These are phyloP conservation scores for Priceomyces medius DNA, from an alignment of 805 yeast species.

Conservation along the genomic window DNA sequence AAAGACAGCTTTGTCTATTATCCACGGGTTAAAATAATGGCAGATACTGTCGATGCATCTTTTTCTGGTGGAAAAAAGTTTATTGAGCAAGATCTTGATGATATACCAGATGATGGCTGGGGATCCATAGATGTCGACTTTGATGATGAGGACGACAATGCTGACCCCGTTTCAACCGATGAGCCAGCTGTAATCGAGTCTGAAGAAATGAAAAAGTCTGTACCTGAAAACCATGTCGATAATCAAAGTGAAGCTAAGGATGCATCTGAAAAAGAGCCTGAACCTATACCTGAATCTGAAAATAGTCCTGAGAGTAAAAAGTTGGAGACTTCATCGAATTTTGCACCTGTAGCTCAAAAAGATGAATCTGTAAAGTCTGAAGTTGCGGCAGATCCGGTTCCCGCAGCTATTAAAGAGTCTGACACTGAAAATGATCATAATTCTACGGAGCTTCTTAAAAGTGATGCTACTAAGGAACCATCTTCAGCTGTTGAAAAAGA, in stretches of 20 bases:
- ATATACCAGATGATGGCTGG: slow-evolving; percentile 1
- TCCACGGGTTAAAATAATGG: neutral
- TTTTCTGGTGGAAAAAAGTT: neutral
- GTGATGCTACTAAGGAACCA: neutral
- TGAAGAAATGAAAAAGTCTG: neutral
- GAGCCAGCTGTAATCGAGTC: neutral
- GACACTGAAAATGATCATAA: too few species aligned
- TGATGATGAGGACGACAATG: neutral
- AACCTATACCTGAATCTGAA: neutral
- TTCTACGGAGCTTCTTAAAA: neutral
- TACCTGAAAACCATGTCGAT: too few species aligned
- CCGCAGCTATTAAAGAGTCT: too few species aligned
- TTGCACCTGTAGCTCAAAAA: neutral
- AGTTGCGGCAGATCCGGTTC: neutral
- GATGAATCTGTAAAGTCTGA: too few species aligned
- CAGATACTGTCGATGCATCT: slow-evolving; percentile 1
- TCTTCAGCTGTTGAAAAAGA: neutral
- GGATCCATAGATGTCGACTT: neutral
- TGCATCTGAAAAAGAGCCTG: neutral
- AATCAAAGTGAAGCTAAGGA: neutral
- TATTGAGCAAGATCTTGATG: neutral
- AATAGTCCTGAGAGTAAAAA: too few species aligned
- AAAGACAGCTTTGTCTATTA: neutral
- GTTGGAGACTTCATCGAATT: too few species aligned
- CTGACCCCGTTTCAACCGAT: neutral